Percentiles rank a stretch among this genome's conserved stretches.
Conservation (phyloP, 2,329 filamentous ascomycete genomes). For the Talaromyces sp. region DNA sequence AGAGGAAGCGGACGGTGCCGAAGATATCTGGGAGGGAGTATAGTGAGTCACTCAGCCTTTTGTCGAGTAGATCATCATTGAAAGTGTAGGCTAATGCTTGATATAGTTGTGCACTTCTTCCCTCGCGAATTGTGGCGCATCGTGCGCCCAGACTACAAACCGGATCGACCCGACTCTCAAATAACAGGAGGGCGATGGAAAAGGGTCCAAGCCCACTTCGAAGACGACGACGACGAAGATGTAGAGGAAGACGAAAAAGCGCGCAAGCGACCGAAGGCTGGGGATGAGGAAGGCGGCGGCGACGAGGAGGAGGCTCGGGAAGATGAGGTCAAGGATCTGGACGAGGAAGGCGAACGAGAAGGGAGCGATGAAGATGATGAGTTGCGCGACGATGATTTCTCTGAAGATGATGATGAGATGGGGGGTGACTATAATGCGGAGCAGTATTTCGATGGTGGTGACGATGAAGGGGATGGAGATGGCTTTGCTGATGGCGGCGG, state of each 20-base stretch:
- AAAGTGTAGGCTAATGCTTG: background rate
- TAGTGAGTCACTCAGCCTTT: slow-evolving; percentile 41
- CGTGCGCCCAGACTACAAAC: slow-evolving; percentile 48
- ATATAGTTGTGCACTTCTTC: slow-evolving; percentile 54
- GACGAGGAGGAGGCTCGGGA: slow-evolving; percentile 24
- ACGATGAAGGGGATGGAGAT: slow-evolving; percentile 53
- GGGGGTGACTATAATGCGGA: slow-evolving; percentile 63
- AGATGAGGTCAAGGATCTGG: slow-evolving; percentile 29
- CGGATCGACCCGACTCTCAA: slow-evolving; percentile 30
- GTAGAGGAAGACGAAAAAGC: slow-evolving; percentile 26
- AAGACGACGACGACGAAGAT: slow-evolving; percentile 46
- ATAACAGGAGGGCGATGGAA: slow-evolving; percentile 23
- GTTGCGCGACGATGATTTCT: slow-evolving; percentile 57
- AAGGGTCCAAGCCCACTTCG: slow-evolving; percentile 38
- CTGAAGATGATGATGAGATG: slow-evolving; percentile 58
- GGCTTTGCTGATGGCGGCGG: slow-evolving; percentile 54
- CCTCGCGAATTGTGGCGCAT: slow-evolving; percentile 56
- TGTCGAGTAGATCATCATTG: background rate
- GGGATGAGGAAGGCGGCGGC: slow-evolving; percentile 31
- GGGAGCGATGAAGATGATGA: slow-evolving; percentile 51
- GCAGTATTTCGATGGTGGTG: slow-evolving; percentile 61
- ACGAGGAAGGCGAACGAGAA: slow-evolving; percentile 42
- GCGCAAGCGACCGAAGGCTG: slow-evolving; percentile 31
- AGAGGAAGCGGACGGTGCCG: slow-evolving; percentile 54
- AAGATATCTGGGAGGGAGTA: slow-evolving; percentile 54